Conservation (phyloP, 148 eudicot species). For the Persicaria tinctoria region DNA sequence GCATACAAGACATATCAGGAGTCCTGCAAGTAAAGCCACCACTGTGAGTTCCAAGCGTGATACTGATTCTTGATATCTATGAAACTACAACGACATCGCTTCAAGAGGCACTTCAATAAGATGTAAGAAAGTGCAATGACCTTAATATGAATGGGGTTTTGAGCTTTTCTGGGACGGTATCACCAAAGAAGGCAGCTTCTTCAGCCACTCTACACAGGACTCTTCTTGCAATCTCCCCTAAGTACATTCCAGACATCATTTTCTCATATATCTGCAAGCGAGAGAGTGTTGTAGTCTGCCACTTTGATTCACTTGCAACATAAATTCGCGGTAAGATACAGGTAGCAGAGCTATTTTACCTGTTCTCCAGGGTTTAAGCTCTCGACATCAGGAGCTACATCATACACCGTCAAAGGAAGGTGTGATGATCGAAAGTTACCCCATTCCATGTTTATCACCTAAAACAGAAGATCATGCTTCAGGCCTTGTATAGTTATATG, state of each 20-base stretch:
- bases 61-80: neutral
- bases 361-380: slow-evolving; percentile 22
- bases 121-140: neutral
- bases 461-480: neutral
- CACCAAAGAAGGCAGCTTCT: slow-evolving; percentile 20
- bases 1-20: slow-evolving; percentile 84
- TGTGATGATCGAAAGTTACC: slow-evolving; percentile 19
- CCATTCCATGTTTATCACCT: slow-evolving; percentile 22
- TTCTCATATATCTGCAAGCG: slow-evolving; percentile 18
- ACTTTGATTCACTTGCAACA: neutral
- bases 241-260: slow-evolving; percentile 20
- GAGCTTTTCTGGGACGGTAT: slow-evolving; percentile 8
- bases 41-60: neutral
- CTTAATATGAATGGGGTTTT: slow-evolving; percentile 9
- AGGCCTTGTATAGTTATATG: neutral
- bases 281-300: neutral
- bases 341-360: slow-evolving; percentile 2
- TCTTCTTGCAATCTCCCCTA: slow-evolving; percentile 18
- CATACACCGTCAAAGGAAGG: slow-evolving; percentile 18
- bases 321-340: neutral
- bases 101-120: neutral
- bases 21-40: slow-evolving; percentile 43
- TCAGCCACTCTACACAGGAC: slow-evolving; percentile 15
- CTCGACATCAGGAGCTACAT: slow-evolving; percentile 17
- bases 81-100: neutral